Conservation (phyloP, 139 green algal species). For the Chlamydomonas asymmetrica region DNA sequence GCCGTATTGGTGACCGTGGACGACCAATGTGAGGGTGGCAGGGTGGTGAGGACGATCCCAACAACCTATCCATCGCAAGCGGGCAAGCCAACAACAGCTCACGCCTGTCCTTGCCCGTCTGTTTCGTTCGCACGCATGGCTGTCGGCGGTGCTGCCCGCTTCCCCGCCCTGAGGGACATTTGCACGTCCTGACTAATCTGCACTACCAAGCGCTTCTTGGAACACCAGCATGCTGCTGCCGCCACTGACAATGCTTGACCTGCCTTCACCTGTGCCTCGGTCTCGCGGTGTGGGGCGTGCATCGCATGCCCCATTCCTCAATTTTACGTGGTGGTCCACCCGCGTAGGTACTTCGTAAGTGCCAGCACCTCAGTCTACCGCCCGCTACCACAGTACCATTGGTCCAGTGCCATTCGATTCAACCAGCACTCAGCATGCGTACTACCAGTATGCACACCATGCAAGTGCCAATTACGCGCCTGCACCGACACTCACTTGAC, state of each 20-base stretch:
- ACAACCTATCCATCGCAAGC: background rate
- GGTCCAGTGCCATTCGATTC: background rate
- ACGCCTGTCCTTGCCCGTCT: background rate
- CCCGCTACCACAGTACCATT: no score
- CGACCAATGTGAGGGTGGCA: background rate
- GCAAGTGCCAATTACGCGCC: conserved; percentile 4
- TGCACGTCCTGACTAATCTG: background rate
- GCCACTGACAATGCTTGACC: no score
- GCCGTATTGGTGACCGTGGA: background rate
- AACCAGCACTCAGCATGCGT: background rate
- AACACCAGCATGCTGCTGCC: background rate
- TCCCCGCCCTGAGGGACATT: background rate
- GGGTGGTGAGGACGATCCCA: background rate
- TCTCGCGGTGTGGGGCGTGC: no score
- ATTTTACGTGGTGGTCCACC: background rate
- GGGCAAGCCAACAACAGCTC: background rate
- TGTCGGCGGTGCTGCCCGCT: background rate
- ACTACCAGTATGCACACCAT: background rate
- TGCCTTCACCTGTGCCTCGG: no score
- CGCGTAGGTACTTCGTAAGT: no score
- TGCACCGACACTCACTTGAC: conserved; percentile 46
- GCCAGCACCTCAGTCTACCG: background rate
- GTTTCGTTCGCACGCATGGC: background rate
- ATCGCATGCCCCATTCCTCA: background rate
- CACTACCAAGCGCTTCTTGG: background rate